Evolutionary conservation across 306 rosid species (phyloP).

Genomic region (Malus sieversii): DNA sequence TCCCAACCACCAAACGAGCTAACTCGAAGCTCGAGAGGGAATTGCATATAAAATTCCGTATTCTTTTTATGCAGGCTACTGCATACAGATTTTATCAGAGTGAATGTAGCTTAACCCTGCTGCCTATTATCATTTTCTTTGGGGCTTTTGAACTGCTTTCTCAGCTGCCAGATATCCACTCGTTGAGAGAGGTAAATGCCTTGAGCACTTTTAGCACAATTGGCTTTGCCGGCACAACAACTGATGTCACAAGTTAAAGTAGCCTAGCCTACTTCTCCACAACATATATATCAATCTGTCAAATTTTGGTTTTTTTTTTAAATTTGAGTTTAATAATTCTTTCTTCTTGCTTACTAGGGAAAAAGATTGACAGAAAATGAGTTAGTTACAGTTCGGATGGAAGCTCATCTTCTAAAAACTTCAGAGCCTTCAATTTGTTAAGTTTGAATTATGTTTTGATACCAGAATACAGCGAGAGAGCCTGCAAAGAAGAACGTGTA

Average conservation of each 20-base stretch:
- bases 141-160: constrained; percentile 69
- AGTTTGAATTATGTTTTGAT: not conserved
- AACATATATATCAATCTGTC: too few relatives aligned
- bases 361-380: constrained; percentile 51
- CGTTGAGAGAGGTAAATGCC: constrained; percentile 75
- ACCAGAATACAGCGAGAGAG: constrained; percentile 60
- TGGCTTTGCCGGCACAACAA: constrained; percentile 70
- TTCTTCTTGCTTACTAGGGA: constrained; percentile 31
- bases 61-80: constrained; percentile 35
- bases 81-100: constrained; percentile 49
- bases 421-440: constrained; percentile 39
- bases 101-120: constrained; percentile 53
- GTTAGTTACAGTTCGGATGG: constrained; percentile 47
- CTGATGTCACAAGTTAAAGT: constrained; percentile 56
- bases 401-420: constrained; percentile 43
- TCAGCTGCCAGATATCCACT: constrained; percentile 74
- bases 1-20: too few relatives aligned
- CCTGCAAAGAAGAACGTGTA: constrained; percentile 67
- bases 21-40: too few relatives aligned
- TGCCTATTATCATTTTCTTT: constrained; percentile 51
- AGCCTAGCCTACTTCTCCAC: not conserved
- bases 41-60: not conserved
- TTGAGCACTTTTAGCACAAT: constrained; percentile 69
- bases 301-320: not conserved
- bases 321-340: not conserved